phyloP scores from a whole-genome alignment of 192 early-diverging fungal species.

The Entomortierella parvispora region DNA sequence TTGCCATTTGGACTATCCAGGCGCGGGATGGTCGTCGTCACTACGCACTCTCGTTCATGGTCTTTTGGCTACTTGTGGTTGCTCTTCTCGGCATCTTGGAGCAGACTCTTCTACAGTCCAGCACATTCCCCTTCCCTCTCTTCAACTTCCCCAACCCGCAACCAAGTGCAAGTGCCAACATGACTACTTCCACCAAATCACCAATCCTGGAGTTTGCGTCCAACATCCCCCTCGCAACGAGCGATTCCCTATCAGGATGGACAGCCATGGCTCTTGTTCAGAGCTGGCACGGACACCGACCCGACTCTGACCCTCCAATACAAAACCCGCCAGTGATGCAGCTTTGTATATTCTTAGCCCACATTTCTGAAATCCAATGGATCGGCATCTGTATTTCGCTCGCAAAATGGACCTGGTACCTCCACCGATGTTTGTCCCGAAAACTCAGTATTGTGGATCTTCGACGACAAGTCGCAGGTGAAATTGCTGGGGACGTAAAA shows the following conservation, averaged over 20 bases:
- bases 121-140: neutral
- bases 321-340: neutral
- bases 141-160: neutral
- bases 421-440: slow-evolving; percentile 17
- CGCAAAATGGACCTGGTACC: slow-evolving; percentile 10
- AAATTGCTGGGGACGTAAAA: neutral
- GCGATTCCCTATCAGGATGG: too few species aligned
- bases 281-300: neutral
- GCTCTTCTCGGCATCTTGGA: slow-evolving; percentile 4
- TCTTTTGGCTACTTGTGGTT: slow-evolving; percentile 24
- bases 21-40: slow-evolving; percentile 16
- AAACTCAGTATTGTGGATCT: slow-evolving; percentile 14
- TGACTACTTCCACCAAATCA: too few species aligned
- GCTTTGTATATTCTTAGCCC: slow-evolving; percentile 14
- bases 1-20: slow-evolving; percentile 18
- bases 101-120: neutral
- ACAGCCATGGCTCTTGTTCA: too few species aligned
- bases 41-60: slow-evolving; percentile 26
- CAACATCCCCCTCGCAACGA: neutral
- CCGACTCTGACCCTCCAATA: neutral
- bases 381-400: slow-evolving; percentile 12
- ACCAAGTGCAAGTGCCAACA: too few species aligned
- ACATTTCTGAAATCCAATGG: slow-evolving; percentile 17
- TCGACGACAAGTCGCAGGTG: neutral
- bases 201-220: too few species aligned